Conservation (phyloP, 2,329 filamentous ascomycete genomes). For the Alternaria tenuissima region DNA sequence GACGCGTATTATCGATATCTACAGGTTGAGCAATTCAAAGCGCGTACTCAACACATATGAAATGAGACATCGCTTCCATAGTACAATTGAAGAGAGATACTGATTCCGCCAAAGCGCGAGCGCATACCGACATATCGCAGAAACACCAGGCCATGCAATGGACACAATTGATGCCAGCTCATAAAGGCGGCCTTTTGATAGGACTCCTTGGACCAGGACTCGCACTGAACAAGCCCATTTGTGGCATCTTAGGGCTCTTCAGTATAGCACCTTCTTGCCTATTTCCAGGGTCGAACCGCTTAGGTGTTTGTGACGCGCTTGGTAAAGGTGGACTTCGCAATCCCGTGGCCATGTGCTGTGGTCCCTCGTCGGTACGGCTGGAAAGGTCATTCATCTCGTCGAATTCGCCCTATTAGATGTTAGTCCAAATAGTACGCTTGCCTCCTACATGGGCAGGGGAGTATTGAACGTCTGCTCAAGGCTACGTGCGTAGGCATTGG, state of each 20-base stretch:
- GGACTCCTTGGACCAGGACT: conserved; percentile 33
- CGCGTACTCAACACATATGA: conserved; percentile 3
- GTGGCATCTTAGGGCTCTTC: conserved; percentile 35
- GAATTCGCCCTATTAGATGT: conserved; percentile 43
- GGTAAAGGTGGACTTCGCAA: conserved; percentile 37
- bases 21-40: not conserved
- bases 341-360: conserved; percentile 15
- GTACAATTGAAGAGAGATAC: not conserved
- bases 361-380: conserved; percentile 31
- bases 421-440: not conserved
- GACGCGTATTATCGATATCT: not conserved
- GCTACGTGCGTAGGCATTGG: not conserved
- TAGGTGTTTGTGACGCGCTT: conserved; percentile 20
- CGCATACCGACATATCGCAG: not conserved
- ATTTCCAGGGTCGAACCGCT: conserved; percentile 5
- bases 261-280: conserved; percentile 24
- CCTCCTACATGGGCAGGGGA: not conserved
- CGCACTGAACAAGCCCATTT: conserved; percentile 42
- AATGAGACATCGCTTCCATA: not conserved
- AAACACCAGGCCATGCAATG: conserved; percentile 21
- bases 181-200: conserved; percentile 36
- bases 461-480: not conserved
- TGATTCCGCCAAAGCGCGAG: not conserved
- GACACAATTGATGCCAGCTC: not conserved
- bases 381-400: conserved; percentile 32